These are phyloP conservation scores for Solanum tarijense DNA, from an alignment of 257 asterid genomes.

Conservation along the genomic window DNA sequence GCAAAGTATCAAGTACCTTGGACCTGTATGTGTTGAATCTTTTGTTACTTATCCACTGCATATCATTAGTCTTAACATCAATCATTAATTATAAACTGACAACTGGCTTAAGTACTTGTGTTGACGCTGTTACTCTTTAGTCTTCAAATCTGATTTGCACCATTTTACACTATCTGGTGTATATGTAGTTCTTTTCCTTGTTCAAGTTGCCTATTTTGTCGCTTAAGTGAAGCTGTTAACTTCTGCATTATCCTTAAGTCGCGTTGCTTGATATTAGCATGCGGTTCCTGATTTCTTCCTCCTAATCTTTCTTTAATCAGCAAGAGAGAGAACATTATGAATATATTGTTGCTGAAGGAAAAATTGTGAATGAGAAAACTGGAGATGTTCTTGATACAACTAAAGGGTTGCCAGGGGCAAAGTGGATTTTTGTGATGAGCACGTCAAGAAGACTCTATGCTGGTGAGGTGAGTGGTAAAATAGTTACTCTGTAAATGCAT, in stretches of 20 bases:
- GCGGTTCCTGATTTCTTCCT: background rate
- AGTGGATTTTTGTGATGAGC: conserved; percentile 97
- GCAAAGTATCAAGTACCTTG: conserved; percentile 85
- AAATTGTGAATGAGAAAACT: conserved; percentile 38
- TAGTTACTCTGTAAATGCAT: background rate
- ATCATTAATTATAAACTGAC: background rate
- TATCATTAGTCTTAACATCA: background rate
- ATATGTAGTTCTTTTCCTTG: background rate
- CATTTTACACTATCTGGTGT: background rate
- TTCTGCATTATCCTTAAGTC: background rate
- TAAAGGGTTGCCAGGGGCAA: conserved; percentile 34
- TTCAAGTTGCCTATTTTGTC: background rate
- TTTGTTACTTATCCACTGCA: background rate
- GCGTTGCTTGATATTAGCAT: background rate
- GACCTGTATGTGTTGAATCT: conserved; percentile 57
- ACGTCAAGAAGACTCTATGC: conserved; percentile 63
- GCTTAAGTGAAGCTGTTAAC: background rate
- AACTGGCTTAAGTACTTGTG: background rate
- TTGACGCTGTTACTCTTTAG: background rate
- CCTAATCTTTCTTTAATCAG: conserved; percentile 25
- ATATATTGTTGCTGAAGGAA: conserved; percentile 48
- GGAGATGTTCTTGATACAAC: conserved; percentile 53
- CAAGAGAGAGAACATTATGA: conserved; percentile 75
- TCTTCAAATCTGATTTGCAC: background rate
- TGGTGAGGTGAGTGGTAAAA: conserved; percentile 54